phyloP scores from a whole-genome alignment of 345 rosid species.

The Moringa oleifera region DNA sequence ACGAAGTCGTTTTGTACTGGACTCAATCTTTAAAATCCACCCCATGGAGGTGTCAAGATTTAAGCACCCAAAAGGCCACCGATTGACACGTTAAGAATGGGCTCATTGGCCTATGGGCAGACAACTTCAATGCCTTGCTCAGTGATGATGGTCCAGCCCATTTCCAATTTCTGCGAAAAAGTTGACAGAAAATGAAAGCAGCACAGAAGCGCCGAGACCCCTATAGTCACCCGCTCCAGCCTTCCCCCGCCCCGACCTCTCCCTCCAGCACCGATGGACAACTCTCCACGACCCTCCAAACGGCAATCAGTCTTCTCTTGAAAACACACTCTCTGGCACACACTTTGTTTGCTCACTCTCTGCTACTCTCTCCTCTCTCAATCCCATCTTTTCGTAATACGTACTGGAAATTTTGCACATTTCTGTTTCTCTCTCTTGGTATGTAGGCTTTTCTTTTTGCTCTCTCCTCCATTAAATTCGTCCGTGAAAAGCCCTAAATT shows the following conservation, averaged over 20 bases:
- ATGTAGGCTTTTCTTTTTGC: background rate
- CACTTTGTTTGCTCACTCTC: background rate
- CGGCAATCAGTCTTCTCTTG: background rate
- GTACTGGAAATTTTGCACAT: background rate
- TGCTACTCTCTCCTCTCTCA: background rate
- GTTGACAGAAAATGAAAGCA: no score
- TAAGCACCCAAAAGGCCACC: no score
- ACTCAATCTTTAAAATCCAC: no score
- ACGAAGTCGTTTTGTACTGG: no score
- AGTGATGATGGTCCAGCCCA: no score
- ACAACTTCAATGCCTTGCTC: no score
- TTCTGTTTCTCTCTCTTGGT: background rate
- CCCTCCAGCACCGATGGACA: background rate
- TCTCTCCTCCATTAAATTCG: background rate
- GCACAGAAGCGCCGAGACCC: no score
- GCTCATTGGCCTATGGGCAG: no score
- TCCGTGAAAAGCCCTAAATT: slow-evolving; percentile 2
- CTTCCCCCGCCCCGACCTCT: background rate
- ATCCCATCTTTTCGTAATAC: background rate
- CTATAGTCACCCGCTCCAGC: background rate
- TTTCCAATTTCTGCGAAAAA: no score
- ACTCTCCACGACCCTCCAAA: background rate
- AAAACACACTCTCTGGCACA: background rate
- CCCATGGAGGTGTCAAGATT: no score
- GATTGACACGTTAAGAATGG: no score